These are phyloP conservation scores for Fusarium tricinctum DNA, from an alignment of 2,329 filamentous ascomycete species.

Conservation along the genomic window DNA sequence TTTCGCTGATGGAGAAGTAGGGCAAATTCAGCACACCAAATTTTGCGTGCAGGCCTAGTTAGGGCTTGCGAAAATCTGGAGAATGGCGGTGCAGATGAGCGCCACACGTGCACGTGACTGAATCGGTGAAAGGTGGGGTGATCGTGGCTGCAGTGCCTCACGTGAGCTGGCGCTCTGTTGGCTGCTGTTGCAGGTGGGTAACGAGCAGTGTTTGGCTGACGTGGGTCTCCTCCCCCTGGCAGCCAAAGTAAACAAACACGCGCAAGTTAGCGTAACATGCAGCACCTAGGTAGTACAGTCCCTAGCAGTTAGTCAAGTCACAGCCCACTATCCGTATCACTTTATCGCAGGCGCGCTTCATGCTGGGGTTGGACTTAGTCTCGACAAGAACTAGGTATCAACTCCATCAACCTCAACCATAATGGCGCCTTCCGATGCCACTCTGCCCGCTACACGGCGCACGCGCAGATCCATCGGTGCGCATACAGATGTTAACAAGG, in stretches of 20 bases:
- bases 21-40: slow-evolving; percentile 48
- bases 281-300: not conserved
- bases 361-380: slow-evolving; percentile 35
- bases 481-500: slow-evolving; percentile 66
- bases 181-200: not conserved
- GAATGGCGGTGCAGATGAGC: slow-evolving; percentile 52
- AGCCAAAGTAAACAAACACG: slow-evolving; percentile 59
- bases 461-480: slow-evolving; percentile 79
- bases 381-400: slow-evolving; percentile 28
- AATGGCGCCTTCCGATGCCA: slow-evolving; percentile 59
- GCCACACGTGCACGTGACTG: slow-evolving; percentile 49
- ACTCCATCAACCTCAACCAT: slow-evolving; percentile 35
- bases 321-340: slow-evolving; percentile 39
- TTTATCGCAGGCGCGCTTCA: slow-evolving; percentile 44
- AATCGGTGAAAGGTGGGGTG: not conserved
- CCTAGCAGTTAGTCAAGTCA: slow-evolving; percentile 1
- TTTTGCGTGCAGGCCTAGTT: slow-evolving; percentile 22
- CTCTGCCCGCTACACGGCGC: slow-evolving; percentile 69
- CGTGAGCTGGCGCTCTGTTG: slow-evolving; percentile 38
- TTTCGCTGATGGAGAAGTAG: slow-evolving; percentile 58
- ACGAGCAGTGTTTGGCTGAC: slow-evolving; percentile 13
- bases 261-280: slow-evolving; percentile 44
- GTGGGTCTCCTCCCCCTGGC: slow-evolving; percentile 44
- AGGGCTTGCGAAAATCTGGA: slow-evolving; percentile 48
- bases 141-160: slow-evolving; percentile 8